These are phyloP conservation scores for Penicillium oxalicum DNA, from an alignment of 2,329 filamentous ascomycete species.

Conservation along the genomic window DNA sequence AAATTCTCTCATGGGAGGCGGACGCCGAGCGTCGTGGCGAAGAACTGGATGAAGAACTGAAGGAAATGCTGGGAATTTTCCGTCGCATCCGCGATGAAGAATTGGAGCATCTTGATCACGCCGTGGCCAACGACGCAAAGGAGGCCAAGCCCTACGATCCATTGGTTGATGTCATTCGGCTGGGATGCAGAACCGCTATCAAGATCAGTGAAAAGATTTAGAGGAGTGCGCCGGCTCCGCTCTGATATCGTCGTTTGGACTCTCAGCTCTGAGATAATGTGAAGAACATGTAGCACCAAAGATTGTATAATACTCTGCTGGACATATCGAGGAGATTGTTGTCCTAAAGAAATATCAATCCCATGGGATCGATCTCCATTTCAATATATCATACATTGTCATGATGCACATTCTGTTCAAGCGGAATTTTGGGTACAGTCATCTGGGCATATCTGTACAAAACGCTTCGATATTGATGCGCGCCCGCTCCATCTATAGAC, in stretches of 20 bases:
- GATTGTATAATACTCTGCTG: not conserved
- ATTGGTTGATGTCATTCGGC: constrained; percentile 76
- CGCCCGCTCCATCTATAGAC: no score
- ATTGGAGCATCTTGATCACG: constrained; percentile 91
- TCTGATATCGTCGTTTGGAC: not conserved
- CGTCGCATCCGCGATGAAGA: constrained; percentile 89
- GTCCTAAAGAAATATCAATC: not conserved
- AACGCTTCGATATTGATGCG: no score
- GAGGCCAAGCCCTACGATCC: constrained; percentile 85
- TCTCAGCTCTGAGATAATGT: not conserved
- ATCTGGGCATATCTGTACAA: no score
- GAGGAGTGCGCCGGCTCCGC: constrained; percentile 3
- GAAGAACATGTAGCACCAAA: not conserved
- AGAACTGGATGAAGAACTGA: constrained; percentile 72
- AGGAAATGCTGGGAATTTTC: constrained; percentile 64
- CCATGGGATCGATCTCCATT: not conserved
- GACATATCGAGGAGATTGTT: no score
- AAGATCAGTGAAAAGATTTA: constrained; percentile 62
- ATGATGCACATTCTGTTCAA: no score
- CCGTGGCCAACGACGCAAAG: constrained; percentile 86
- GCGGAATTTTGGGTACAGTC: no score
- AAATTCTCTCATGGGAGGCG: constrained; percentile 72
- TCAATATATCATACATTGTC: not conserved
- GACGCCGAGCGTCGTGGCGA: constrained; percentile 72
- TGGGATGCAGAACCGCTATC: constrained; percentile 88